Base-by-base conservation (phyloP, 306 rosid genomes). In the Cyclanthera cordifolia region DNA sequence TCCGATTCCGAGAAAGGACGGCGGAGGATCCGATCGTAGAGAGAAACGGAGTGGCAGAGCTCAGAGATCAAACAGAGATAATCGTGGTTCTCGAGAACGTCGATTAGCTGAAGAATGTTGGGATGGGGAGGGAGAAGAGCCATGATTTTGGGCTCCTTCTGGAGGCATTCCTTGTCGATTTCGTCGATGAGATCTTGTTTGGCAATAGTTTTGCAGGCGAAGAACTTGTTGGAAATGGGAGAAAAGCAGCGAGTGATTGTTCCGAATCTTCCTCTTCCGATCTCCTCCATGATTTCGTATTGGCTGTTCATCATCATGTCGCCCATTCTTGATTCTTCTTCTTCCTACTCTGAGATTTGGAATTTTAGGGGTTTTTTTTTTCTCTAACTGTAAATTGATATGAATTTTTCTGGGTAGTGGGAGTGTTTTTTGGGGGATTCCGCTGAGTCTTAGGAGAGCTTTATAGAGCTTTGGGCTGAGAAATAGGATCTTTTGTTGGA, bases 211-310 rank as follows among this genome's bases (percentile, higher is more conserved):
- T 90, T 90, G 77, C 72, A 57, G 72, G 97, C 95, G 69, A 78
- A 73, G 78, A 72, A 71, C 14, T 80, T 71, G 55, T 72, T 43
- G 4, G 82, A 51, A 11, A 15, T 8, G 0, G 75, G 76, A 72
- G 87, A 60, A 54, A 75, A 80, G 51, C 89, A 90, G 7, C 93
- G 88, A 52, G 71, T 73, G 11, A 90, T 84, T 25, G 78, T 86
- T 69, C 89, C 95, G 78, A 90, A 88, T 3, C 81, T 71, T 5
- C 95, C 97, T 1, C 93, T 85, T 5, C 97, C 97, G 37, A 90
- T 80, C 66, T 88, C 95, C 27, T 90, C 86, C n/a, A 76, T 41
- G 32, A 80, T 39, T 72, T 85, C 77, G 86, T 88, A 90, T 14
- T 81, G 69, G 12, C 64, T 73, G 41, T 70, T 78, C 55, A 80